Base-by-base conservation (phyloP, 2,329 filamentous ascomycete species). In the Botryotinia convoluta region DNA sequence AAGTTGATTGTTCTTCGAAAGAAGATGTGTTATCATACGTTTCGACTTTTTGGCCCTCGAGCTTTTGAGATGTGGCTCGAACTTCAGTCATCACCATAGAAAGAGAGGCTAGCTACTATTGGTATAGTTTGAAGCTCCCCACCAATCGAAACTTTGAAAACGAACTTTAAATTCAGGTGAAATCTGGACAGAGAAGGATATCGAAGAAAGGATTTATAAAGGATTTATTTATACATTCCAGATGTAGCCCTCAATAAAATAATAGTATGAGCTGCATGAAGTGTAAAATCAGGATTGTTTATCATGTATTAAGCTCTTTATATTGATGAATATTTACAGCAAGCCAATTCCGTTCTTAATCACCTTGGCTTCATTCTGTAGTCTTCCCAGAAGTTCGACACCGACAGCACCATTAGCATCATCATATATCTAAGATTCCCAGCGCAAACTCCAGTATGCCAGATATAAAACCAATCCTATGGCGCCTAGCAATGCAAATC, bases 21-120 rank as follows among this genome's bases (percentile, higher is more conserved):
- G 45, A 65, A 54, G 48, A 64, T 67, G 39, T 72, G 64, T 45
- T 70, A 45, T 70, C 22, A 44, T 39, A 67, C 10, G 42, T 70
- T 39, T 59, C 51, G 18, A 68, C 71, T 45, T 72, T 72, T 72
- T 45, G 63, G 32, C 61, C 29, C 16, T 57, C 29, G 20, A 37
- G 70, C 62, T 72, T 68, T 68, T 68, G 71, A 72, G 63, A 72
- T 72, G 71, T 72, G 71, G 71, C 71, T 68, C 71, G 37, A 72
- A 72, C 63, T 68, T 37, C 26, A 20, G 35, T 54, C 29, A 60
- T 68, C 39, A 35, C 10, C 16, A 6, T 9, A 29, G 51, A 45
- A 72, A 51, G 26, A 39, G 3, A 60, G 4, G 39, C 63, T 72
- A 72, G 51, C 71, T 59, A 29, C 29, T 69, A 68, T 0, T 26